Base-by-base conservation (phyloP, 352 stramenopile genomes). In the Globisporangium paddicum region DNA sequence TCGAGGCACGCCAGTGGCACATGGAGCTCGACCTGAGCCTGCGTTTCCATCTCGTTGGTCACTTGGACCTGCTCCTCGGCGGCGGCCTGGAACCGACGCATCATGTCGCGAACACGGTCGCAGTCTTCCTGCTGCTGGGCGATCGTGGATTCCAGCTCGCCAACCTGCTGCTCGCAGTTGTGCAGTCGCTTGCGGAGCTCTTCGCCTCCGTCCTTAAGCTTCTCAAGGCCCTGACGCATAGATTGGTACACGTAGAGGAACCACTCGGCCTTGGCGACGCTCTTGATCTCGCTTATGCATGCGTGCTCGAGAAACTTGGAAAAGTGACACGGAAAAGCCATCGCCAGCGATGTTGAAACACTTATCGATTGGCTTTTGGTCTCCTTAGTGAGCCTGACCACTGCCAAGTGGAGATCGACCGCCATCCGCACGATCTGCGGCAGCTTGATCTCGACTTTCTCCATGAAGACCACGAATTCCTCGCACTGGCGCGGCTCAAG, bases 31-130 rank as follows among this genome's bases (percentile, higher is more conserved):
- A 55, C 51, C 38, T 87, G 70, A 0, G 83, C 81, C 13, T 72
- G 53, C 13, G 68, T 57, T 19, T 93, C 75, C 51, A 84, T 89
- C 25, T 86, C 77, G 32, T 81, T 89, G 2, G 79, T 89, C 38
- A 86, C 49, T 18, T 69, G 63, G 6, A 88, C 69, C 51, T 93
- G 80, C 37, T 90, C 74, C 11, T 90, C 77, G 0, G 82, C 83
- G 0, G 75, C 66, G 1, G 56, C 38, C 37, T 90, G 77, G 51
- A 79, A 87, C 0, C 80, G 74, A 35, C 76, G 60, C 79, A 90
- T 87, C 50, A 83, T 83, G 25, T 71, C 50, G 1, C 73, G 72
- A 32, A 89, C 75, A 0, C 73, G 67, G 2, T 86, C 62, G 7
- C 69, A 72, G 28, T 82, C 75, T 30, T 77, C 53, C 18, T 76